These are phyloP conservation scores for Coniosporium tulheliwenetii DNA, from an alignment of 2,329 filamentous ascomycete species.

Conservation along the genomic window DNA sequence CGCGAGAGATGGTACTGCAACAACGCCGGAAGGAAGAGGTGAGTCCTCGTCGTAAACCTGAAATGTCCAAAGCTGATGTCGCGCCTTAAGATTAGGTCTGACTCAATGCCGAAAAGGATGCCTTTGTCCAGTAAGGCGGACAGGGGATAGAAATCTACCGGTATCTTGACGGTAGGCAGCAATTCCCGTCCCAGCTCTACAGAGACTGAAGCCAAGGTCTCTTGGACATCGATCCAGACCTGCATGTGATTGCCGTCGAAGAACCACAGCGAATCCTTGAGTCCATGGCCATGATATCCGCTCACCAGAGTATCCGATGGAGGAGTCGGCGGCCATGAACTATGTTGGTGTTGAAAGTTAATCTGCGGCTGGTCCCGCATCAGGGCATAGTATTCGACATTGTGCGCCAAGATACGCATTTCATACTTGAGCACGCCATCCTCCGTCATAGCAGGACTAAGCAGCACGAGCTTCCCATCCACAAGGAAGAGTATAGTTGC, in stretches of 20 bases:
- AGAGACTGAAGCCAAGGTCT: constrained; percentile 59
- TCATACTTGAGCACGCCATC: constrained; percentile 86
- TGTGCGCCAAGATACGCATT: constrained; percentile 91
- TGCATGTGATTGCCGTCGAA: constrained; percentile 81
- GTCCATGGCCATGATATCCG: constrained; percentile 25
- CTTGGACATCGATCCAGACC: constrained; percentile 77
- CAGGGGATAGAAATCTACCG: constrained; percentile 89
- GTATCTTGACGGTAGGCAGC: constrained; percentile 58
- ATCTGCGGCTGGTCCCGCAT: constrained; percentile 67
- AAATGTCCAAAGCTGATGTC: constrained; percentile 86
- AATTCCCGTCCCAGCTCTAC: constrained; percentile 52
- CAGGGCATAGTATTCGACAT: constrained; percentile 86
- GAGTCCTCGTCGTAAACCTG: constrained; percentile 78
- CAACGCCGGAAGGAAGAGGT: constrained; percentile 81
- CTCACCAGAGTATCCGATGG: constrained; percentile 6
- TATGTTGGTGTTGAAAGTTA: constrained; percentile 5
- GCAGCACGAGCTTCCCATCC: constrained; percentile 84
- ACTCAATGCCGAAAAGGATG: constrained; percentile 78
- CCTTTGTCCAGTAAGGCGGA: constrained; percentile 80
- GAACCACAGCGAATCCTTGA: constrained; percentile 84
- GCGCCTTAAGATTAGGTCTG: constrained; percentile 81
- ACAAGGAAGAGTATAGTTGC: constrained; percentile 94
- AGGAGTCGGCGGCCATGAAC: constrained; percentile 1
- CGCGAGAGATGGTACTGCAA: constrained; percentile 63
- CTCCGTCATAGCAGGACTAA: constrained; percentile 74